These are phyloP conservation scores for Acanthamoeba sp. DNA, from an alignment of 208 protist genomes.

Conservation along the genomic window DNA sequence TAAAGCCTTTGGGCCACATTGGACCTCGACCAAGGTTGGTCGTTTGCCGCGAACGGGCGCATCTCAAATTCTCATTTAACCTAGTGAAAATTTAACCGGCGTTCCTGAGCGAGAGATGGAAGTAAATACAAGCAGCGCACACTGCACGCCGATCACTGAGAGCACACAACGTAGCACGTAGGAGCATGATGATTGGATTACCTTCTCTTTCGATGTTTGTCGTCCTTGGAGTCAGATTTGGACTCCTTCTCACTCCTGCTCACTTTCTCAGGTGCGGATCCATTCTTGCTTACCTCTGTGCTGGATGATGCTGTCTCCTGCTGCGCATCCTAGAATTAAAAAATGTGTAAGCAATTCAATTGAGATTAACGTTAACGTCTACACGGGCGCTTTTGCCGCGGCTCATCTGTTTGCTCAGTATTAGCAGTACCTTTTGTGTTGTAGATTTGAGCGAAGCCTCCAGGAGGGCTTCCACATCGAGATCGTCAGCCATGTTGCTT, in stretches of 20 bases:
- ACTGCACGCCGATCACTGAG: background rate
- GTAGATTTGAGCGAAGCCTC: conserved; percentile 67
- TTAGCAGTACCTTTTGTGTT: background rate
- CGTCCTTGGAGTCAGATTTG: conserved; percentile 41
- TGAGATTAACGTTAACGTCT: too few relatives aligned
- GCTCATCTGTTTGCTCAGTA: background rate
- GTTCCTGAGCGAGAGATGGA: conserved; percentile 3
- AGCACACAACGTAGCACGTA: background rate
- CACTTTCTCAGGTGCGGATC: background rate
- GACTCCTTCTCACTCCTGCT: conserved; percentile 22
- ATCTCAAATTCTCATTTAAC: background rate
- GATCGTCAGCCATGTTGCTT: conserved; percentile 70
- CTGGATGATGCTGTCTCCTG: background rate
- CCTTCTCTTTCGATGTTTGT: conserved; percentile 68
- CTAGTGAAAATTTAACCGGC: conserved; percentile 38
- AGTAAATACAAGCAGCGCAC: conserved; percentile 19
- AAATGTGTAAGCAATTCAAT: background rate
- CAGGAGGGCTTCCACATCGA: conserved; percentile 71
- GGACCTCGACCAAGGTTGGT: background rate
- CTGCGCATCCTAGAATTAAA: background rate
- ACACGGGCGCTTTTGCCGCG: too few relatives aligned
- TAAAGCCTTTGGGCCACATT: background rate
- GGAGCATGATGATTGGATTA: background rate
- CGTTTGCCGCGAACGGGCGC: background rate
- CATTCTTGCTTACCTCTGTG: conserved; percentile 32